Evolutionary conservation across 306 rosid genomes (phyloP), one percentile per base, ranked within the genome.

Genomic region (Cucurbita ficifolia): DNA sequence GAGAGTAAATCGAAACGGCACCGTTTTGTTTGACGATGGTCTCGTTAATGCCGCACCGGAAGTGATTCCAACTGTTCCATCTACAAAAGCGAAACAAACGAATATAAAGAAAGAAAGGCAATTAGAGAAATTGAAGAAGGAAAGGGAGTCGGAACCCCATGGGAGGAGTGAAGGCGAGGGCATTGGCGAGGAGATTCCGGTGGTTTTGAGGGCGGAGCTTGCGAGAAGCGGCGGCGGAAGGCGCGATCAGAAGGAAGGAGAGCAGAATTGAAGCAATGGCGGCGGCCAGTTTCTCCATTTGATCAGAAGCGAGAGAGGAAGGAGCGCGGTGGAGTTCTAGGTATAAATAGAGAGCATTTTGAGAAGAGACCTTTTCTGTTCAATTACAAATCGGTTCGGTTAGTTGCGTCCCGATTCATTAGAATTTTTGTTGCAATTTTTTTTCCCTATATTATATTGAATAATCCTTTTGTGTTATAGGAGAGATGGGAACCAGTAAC

Each of bases 1-100:
- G 61, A 2, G 10, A 59, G 35, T 24, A 4, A 12, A 6, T 21
- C n/a, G 12, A 59, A 42, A 57, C 10, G 67, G 75, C n/a, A 88
- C 96, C 96, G 72, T 91, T 86, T 85, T 90, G 75, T 49, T 75
- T 79, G 56, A 90, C 59, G 54, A 88, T 45, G 5, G 76, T 73
- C 73, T 88, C 94, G 0, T 79, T 80, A 35, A 88, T 85, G 3
- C 80, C 5, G 60, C 96, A 90, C 8, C 35, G 11, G 62, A 90
- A 88, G 63, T 86, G 92, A 76, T 90, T 90, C 96, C 94, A 88
- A 74, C 96, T 90, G 72, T 90, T 90, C 86, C 88, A 82, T 38
- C 88, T 85, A 56, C 11, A 79, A 69, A 6, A 45, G 0, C 42
- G 12, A 21, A 3, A 4, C 10, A 16, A 33, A 11, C 24, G 17